Evolutionary conservation across 495 filamentous ascomycete species (phyloP).

Genomic region (Penicillium flavigenum): DNA sequence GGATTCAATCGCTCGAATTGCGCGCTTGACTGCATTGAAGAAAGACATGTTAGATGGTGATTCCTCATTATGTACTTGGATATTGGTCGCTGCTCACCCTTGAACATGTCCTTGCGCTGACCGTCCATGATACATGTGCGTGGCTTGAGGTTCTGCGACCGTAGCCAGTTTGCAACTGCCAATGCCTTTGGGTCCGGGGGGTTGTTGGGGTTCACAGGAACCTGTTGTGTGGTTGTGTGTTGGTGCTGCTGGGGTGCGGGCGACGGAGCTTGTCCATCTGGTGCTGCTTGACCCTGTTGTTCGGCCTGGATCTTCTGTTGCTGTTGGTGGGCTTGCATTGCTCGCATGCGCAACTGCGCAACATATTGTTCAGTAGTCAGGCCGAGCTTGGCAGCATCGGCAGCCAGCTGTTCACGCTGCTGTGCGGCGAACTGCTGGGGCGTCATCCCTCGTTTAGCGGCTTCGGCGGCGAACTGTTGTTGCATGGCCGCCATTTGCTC

Average conservation of each 20-base stretch:
- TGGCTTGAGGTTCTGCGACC: conserved; percentile 80
- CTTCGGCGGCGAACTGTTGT: conserved; percentile 74
- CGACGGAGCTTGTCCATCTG: conserved; percentile 43
- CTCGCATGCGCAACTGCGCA: conserved; percentile 62
- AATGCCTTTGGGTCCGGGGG: conserved; percentile 85
- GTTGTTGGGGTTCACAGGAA: conserved; percentile 60
- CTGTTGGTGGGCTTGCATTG: conserved; percentile 50
- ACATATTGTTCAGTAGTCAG: conserved; percentile 64
- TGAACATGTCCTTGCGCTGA: conserved; percentile 97
- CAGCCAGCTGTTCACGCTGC: conserved; percentile 54
- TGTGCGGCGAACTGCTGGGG: conserved; percentile 69
- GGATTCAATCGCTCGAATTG: conserved; percentile 87
- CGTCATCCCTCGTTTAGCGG: conserved; percentile 70
- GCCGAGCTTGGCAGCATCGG: conserved; percentile 64
- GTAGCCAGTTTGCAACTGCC: conserved; percentile 86
- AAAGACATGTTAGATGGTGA: conserved; percentile 8
- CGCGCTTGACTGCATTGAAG: conserved; percentile 79
- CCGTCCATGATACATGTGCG: conserved; percentile 93
- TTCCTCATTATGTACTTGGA: neutral
- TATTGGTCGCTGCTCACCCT: conserved; percentile 53
- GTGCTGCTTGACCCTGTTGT: conserved; percentile 42
- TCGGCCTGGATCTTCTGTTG: conserved; percentile 41
- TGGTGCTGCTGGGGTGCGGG: conserved; percentile 34
- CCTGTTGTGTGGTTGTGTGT: conserved; percentile 42
- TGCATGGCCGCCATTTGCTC: conserved; percentile 85